phyloP scores from a whole-genome alignment of 768 basidiomycete genomes.

The Cantharellus cinnabarinus region DNA sequence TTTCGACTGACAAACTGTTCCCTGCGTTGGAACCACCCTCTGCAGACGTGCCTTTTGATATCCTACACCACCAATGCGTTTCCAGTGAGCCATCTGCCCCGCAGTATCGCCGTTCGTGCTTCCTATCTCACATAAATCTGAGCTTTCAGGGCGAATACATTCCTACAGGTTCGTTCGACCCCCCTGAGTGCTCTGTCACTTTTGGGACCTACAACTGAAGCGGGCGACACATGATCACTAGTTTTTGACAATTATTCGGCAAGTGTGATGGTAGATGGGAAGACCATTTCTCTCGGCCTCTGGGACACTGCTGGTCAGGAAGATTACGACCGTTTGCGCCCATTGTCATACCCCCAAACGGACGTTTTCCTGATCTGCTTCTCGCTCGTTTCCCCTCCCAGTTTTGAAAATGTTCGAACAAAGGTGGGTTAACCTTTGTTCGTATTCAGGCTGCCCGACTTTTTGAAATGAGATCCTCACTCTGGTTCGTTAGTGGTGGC shows the following conservation, averaged over 20 bases:
- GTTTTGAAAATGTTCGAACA: conserved; percentile 95
- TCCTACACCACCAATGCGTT: conserved; percentile 99
- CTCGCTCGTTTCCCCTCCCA: conserved; percentile 91
- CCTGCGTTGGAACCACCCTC: not conserved
- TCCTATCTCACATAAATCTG: conserved; percentile 5
- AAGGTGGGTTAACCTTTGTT: conserved; percentile 37
- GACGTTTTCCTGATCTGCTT: conserved; percentile 99
- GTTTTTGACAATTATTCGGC: conserved; percentile 99
- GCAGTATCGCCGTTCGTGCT: conserved; percentile 1
- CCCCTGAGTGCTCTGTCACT: not conserved
- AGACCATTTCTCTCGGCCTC: conserved; percentile 91
- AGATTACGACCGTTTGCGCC: conserved; percentile 94
- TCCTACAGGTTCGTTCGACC: conserved; percentile 51
- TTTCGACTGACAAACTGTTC: not conserved
- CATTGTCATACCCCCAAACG: conserved; percentile 95
- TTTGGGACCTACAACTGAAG: not conserved
- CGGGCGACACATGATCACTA: conserved; percentile 11
- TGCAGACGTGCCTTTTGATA: conserved; percentile 90
- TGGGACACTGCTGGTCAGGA: conserved; percentile 99
- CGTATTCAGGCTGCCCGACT: not conserved
- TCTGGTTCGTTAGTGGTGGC: conserved; percentile 49
- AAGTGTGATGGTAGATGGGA: conserved; percentile 97
- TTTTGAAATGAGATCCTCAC: not conserved
- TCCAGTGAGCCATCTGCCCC: conserved; percentile 37
- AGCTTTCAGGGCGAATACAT: conserved; percentile 74